Conservation (phyloP, 1,139 yeast genomes). For the Candida glucosophila region DNA sequence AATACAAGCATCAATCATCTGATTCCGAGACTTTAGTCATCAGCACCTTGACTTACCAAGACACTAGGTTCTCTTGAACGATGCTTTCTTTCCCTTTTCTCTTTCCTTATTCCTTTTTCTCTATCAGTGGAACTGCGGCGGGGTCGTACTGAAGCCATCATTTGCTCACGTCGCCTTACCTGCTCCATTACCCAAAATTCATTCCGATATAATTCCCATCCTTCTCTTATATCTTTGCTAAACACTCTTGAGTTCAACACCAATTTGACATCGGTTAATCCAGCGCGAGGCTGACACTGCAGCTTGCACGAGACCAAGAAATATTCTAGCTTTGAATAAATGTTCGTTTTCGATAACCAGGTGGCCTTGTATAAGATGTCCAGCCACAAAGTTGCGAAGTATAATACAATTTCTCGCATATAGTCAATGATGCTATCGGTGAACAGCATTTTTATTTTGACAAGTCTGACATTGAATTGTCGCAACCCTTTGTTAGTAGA, state of each 20-base stretch:
- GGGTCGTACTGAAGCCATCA: slow-evolving; percentile 26
- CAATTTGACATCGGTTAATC: slow-evolving; percentile 52
- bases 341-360: slow-evolving; percentile 26
- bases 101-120: slow-evolving; percentile 22
- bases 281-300: slow-evolving; percentile 39
- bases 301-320: slow-evolving; percentile 36
- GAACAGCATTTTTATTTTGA: slow-evolving; percentile 56
- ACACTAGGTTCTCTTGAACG: no score
- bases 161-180: slow-evolving; percentile 48
- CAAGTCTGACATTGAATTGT: slow-evolving; percentile 70
- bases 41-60: no score
- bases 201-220: slow-evolving; percentile 90
- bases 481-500: slow-evolving; percentile 83
- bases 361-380: slow-evolving; percentile 24
- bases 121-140: slow-evolving; percentile 2
- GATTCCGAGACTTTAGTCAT: no score
- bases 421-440: slow-evolving; percentile 44
- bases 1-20: no score
- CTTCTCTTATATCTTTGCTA: slow-evolving; percentile 76
- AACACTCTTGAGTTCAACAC: slow-evolving; percentile 77
- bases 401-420: slow-evolving; percentile 30
- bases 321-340: slow-evolving; percentile 29
- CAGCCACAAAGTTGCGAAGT: slow-evolving; percentile 19
- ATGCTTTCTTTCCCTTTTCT: slow-evolving; percentile 23
- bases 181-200: slow-evolving; percentile 92